A percentile compares a stretch with the other conserved stretches of the same genome.
phyloP scores from a whole-genome alignment of 768 basidiomycete genomes.

The Leccinum variicolor region DNA sequence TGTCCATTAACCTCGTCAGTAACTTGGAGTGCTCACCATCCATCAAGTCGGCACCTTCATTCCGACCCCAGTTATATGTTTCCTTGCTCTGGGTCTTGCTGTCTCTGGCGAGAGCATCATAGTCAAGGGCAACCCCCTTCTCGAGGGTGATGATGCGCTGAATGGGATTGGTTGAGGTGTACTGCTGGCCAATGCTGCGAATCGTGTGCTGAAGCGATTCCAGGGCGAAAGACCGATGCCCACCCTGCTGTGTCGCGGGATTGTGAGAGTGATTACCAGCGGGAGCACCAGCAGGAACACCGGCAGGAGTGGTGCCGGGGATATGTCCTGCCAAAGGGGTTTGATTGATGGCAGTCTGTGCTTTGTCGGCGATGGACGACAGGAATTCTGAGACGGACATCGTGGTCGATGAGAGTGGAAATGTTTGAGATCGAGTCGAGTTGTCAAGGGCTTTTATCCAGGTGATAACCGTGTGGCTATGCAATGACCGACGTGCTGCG shows the following conservation, averaged over 20 bases:
- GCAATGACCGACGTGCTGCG: slow-evolving; percentile 2
- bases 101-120: slow-evolving; percentile 63
- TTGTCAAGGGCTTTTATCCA: slow-evolving; percentile 22
- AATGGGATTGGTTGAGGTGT: slow-evolving; percentile 61
- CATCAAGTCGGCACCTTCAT: slow-evolving; percentile 65
- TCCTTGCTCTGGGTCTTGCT: slow-evolving; percentile 77
- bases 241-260: slow-evolving; percentile 37
- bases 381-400: slow-evolving; percentile 67
- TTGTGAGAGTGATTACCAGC: slow-evolving; percentile 38
- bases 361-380: slow-evolving; percentile 70
- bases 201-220: slow-evolving; percentile 71
- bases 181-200: slow-evolving; percentile 70
- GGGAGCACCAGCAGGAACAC: slow-evolving; percentile 32
- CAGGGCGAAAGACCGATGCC: slow-evolving; percentile 51
- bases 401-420: slow-evolving; percentile 4
- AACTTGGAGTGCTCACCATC: slow-evolving; percentile 49
- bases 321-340: slow-evolving; percentile 56
- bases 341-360: slow-evolving; percentile 65
- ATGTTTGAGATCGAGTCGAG: neutral
- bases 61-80: slow-evolving; percentile 80
- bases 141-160: slow-evolving; percentile 78
- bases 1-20: neutral
- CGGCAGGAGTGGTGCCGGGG: slow-evolving; percentile 40
- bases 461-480: slow-evolving; percentile 20
- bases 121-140: slow-evolving; percentile 77